Base-by-base conservation (phyloP, 495 filamentous ascomycete genomes). In the Neohortaea acidophila region DNA sequence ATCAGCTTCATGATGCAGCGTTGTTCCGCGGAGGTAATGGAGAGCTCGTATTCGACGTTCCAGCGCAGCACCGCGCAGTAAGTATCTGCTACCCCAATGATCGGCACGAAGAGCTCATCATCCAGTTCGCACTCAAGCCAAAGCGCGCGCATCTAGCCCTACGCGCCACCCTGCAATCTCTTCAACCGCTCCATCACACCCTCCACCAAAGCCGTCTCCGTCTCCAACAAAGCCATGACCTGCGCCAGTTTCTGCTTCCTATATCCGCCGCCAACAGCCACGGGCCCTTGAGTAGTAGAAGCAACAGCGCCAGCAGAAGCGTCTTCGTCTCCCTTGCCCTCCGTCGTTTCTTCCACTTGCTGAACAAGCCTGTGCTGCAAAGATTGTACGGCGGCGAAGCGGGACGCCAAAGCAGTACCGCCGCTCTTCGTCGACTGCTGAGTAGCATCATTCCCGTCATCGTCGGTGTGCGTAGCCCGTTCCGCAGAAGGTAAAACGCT, bases 151-250 rank as follows among this genome's bases (percentile, higher is more conserved):
- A n/a, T n/a, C n/a, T n/a, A n/a, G n/a, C n/a, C n/a, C n/a, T n/a
- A n/a, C n/a, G n/a, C n/a, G n/a, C n/a, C 22, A 10, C 22, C 15
- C 21, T 13, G 6, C 45, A 53, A 33, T 38, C 48, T 38, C 15
- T 24, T 36, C 41, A 54, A 46, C 41, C 45, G 36, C 36, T 44
- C 51, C 13, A n/a, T 35, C 7, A 50, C 42, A 17, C 33, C 51
- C 26, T 54, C 45, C 2, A 54, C 33, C 36, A 54, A 34, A 23
- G 51, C 51, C 34, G 37, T 43, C 39, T 54, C 52, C 37, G 46
- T 29, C 43, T 53, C 52, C 49, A 52, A 24, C 47, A 55, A 40
- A 24, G 19, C 35, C 39, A 31, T 36, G 20, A 55, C 50, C 29
- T 50, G 29, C 42, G 43, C 48, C 19, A 55, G 28, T 39, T 52